These are phyloP conservation scores for Alloteropsis angusta DNA, from an alignment of 202 grass and related monocot species.

Conservation along the genomic window DNA sequence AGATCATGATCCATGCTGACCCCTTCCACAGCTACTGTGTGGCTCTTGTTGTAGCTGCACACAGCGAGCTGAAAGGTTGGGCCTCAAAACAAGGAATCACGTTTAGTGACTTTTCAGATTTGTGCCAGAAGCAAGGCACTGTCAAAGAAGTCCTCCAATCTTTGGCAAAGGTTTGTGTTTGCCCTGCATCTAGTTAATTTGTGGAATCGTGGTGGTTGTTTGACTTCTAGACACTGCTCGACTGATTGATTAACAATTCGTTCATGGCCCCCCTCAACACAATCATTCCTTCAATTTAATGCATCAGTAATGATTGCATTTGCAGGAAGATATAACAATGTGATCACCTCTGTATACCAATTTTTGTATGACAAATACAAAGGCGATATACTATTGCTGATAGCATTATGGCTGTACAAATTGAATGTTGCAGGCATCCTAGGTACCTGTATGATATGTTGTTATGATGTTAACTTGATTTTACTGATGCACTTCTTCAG, in stretches of 20 bases:
- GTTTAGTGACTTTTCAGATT: constrained; percentile 31
- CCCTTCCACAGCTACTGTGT: constrained; percentile 76
- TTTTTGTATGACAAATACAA: neutral
- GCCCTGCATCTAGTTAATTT: neutral
- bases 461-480: neutral
- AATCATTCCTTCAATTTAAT: neutral
- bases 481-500: constrained; percentile 23
- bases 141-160: constrained; percentile 74
- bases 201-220: too few species aligned
- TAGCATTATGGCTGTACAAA: neutral
- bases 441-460: neutral
- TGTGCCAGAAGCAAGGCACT: constrained; percentile 64
- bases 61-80: constrained; percentile 52
- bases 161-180: constrained; percentile 49
- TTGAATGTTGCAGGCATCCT: neutral
- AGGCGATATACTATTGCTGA: neutral
- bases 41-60: constrained; percentile 52
- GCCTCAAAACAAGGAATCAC: constrained; percentile 58
- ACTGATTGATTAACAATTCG: neutral
- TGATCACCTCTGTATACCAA: neutral
- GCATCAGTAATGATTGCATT: neutral
- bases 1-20: constrained; percentile 87
- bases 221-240: neutral
- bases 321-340: neutral
- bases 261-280: neutral